A percentile compares a stretch with the other conserved stretches of the same genome.
phyloP scores from a whole-genome alignment of 345 rosid genomes.

The sweet orange (Citrus sinensis) region DVS_A1.0 CM039165.1:9046501-9047000 shows the following conservation, averaged over 20 bases:
- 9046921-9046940: not conserved
- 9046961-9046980: not conserved
- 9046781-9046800: not conserved
- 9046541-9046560: not conserved
- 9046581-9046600: not conserved
- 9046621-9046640: not conserved
- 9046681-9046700: not conserved
- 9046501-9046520: constrained; percentile 20
- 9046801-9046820: not conserved
- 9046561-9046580: not conserved
- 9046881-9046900: not conserved
- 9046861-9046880: not conserved
- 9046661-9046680: not conserved
- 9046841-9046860: not conserved
- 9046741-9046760: not conserved
- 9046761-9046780: not conserved
- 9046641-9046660: not conserved
- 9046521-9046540: not conserved
- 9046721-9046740: not conserved
- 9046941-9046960: not conserved
- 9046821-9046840: not conserved
- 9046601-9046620: not conserved
- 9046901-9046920: not conserved
- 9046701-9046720: not conserved
- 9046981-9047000: not conserved